These are phyloP conservation scores for Xylariaceae sp. DNA, from an alignment of 2,329 filamentous ascomycete genomes.

Conservation along the genomic window DNA sequence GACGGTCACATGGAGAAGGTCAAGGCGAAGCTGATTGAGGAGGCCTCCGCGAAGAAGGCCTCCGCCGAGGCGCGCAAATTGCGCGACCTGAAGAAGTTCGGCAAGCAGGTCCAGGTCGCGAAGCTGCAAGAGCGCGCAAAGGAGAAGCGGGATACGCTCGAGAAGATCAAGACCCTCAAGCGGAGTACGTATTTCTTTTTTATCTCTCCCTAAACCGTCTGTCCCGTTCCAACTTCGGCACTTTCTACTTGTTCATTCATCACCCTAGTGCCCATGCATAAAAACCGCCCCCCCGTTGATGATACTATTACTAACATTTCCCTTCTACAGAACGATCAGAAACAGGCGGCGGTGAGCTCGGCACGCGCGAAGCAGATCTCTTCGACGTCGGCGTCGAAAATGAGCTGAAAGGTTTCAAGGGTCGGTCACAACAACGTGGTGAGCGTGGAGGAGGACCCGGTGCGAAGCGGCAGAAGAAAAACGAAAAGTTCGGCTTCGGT, in stretches of 20 bases:
- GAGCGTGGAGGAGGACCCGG: conserved; percentile 55
- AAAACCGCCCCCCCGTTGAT: neutral
- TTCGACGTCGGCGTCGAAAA: conserved; percentile 89
- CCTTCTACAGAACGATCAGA: conserved; percentile 80
- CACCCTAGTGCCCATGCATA: conserved; percentile 5
- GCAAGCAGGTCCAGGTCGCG: conserved; percentile 96
- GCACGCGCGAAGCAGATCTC: conserved; percentile 80
- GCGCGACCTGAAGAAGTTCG: conserved; percentile 97
- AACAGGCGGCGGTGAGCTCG: conserved; percentile 62
- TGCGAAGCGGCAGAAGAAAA: conserved; percentile 88
- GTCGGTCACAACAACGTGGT: conserved; percentile 49
- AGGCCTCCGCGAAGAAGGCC: conserved; percentile 91
- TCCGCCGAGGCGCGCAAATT: conserved; percentile 88
- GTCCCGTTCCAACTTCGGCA: neutral
- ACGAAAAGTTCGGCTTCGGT: conserved; percentile 93
- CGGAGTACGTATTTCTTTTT: conserved; percentile 73
- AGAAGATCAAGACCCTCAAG: conserved; percentile 95
- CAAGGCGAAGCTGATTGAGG: conserved; percentile 90
- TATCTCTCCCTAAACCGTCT: conserved; percentile 8
- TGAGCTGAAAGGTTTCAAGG: conserved; percentile 61
- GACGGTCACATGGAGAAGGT: conserved; percentile 99
- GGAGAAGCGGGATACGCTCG: conserved; percentile 89
- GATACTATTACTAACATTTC: conserved; percentile 11
- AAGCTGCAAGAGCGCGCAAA: conserved; percentile 94
- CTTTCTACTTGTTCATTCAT: neutral